Conservation (phyloP, 1,284 basidiomycete species). For the Cutaneotrichosporon sp. region DNA sequence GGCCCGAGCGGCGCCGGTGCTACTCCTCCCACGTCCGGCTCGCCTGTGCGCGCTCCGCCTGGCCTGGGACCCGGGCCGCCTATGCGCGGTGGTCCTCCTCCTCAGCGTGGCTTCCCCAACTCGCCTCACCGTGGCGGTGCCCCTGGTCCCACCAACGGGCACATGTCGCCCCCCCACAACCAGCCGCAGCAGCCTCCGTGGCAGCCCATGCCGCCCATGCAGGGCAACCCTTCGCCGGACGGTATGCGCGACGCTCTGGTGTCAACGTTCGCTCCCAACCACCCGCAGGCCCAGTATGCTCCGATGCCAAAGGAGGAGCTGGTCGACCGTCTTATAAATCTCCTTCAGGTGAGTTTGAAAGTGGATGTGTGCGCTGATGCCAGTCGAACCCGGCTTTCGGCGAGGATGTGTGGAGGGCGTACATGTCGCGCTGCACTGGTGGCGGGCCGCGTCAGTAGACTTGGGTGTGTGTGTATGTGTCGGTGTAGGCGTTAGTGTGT, state of each 20-base stretch:
- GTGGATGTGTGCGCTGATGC: not conserved
- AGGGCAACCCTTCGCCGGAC: not conserved
- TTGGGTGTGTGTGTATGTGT: not conserved
- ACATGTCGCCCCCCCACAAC: not conserved
- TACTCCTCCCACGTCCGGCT: not conserved
- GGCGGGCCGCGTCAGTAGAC: conserved; percentile 4
- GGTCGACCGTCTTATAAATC: not conserved
- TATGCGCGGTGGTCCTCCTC: not conserved
- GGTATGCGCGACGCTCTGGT: conserved; percentile 13
- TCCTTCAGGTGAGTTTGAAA: conserved; percentile 8
- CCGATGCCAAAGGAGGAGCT: not conserved
- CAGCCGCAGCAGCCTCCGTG: conserved; percentile 6
- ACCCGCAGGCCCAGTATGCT: not conserved
- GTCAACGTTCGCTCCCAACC: conserved; percentile 7
- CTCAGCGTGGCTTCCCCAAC: not conserved
- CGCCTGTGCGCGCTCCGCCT: not conserved
- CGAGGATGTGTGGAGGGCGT: conserved; percentile 20
- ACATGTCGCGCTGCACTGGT: conserved; percentile 7
- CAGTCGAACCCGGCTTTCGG: conserved; percentile 16
- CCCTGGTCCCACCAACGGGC: not conserved
- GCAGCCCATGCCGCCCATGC: not conserved
- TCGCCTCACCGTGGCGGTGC: not conserved
- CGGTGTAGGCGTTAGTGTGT: not conserved
- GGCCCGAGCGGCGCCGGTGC: not conserved
- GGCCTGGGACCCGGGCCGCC: not conserved